Evolutionary conservation across 441 rosid species (phyloP).

Genomic region (Adansonia madagascariensis): DNA sequence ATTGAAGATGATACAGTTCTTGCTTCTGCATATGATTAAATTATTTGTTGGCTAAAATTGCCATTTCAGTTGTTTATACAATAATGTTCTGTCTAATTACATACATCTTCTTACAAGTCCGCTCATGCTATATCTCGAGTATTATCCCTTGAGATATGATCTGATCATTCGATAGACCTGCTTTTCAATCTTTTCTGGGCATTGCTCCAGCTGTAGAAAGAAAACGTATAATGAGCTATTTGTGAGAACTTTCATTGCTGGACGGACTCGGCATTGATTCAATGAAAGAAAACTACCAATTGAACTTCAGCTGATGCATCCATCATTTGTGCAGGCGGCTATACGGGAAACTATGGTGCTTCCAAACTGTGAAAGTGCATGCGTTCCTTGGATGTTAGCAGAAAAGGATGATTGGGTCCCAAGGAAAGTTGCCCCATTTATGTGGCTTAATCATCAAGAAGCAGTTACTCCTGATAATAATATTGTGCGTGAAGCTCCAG

Average conservation of each 20-base stretch:
- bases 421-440: slow-evolving; percentile 74
- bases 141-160: neutral
- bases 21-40: neutral
- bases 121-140: neutral
- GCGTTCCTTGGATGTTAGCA: slow-evolving; percentile 85
- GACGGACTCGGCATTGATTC: neutral
- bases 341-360: slow-evolving; percentile 84
- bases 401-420: slow-evolving; percentile 93
- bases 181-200: neutral
- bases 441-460: slow-evolving; percentile 78
- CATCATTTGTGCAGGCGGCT: slow-evolving; percentile 50
- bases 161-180: neutral
- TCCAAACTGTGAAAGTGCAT: slow-evolving; percentile 78
- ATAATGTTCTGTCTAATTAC: neutral
- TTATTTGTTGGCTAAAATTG: neutral
- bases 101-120: slow-evolving; percentile 1
- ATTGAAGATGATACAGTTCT: slow-evolving; percentile 12
- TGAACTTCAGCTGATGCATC: slow-evolving; percentile 27
- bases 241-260: slow-evolving; percentile 12
- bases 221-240: neutral
- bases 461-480: slow-evolving; percentile 38
- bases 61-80: neutral
- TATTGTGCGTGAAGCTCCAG: slow-evolving; percentile 28
- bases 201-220: neutral
- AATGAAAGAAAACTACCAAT: slow-evolving; percentile 9